A percentile compares a stretch with the other conserved stretches of the same genome.
These are phyloP conservation scores for Suillus subalutaceus DNA, from an alignment of 768 basidiomycete genomes.

Conservation along the genomic window DNA sequence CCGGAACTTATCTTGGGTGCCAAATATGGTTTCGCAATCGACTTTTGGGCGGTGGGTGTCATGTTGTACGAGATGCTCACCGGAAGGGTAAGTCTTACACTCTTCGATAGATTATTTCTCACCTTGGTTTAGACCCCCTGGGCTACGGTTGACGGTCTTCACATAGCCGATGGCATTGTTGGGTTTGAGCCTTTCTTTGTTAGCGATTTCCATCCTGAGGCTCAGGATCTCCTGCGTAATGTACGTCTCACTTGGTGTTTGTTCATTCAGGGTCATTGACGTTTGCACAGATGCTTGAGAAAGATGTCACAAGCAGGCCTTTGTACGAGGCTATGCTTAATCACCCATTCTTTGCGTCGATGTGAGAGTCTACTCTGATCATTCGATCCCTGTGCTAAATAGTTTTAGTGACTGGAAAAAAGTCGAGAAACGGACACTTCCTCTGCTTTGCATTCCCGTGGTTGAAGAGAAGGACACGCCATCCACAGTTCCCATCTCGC, in stretches of 20 bases:
- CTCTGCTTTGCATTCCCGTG: conserved; percentile 1
- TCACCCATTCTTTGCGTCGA: conserved; percentile 13
- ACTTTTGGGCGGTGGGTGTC: conserved; percentile 19
- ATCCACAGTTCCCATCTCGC: background rate
- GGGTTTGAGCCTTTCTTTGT: background rate
- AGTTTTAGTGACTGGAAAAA: conserved; percentile 12
- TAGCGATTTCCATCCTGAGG: background rate
- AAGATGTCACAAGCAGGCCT: conserved; percentile 7
- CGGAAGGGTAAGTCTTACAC: conserved; percentile 10
- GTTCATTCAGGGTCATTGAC: conserved; percentile 1
- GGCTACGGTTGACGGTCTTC: background rate
- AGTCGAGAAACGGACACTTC: conserved; percentile 8
- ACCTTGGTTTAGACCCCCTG: conserved; percentile 13
- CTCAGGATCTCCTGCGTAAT: conserved; percentile 2
- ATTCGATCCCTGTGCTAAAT: background rate
- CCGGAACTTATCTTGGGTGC: conserved; percentile 13
- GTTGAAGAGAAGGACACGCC: background rate
- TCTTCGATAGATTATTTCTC: background rate
- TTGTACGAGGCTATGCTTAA: conserved; percentile 14
- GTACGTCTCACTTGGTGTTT: conserved; percentile 3
- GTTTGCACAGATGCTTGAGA: conserved; percentile 15
- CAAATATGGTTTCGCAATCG: conserved; percentile 16
- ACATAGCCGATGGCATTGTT: background rate
- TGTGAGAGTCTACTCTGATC: conserved; percentile 2
- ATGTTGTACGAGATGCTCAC: conserved; percentile 17